phyloP scores from a whole-genome alignment of 2,329 filamentous ascomycete species.

The Parascedosporium putredinis region DNA sequence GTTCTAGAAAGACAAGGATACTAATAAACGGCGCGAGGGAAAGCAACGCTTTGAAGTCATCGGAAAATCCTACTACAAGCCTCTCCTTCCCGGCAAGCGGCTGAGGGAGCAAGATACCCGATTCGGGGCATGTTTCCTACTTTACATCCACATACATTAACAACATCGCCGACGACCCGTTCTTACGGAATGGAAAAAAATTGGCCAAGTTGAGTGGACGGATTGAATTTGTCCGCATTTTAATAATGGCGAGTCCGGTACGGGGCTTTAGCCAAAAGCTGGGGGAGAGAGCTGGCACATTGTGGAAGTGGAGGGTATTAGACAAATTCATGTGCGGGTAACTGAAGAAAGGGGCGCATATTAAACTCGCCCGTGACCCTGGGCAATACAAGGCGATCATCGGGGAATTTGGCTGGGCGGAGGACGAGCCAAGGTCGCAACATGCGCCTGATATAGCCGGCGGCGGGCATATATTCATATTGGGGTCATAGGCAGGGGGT shows the following conservation, averaged over 20 bases:
- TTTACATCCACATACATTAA: too few relatives aligned
- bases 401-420: background rate
- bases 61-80: too few relatives aligned
- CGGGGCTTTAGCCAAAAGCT: constrained; percentile 1
- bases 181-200: background rate
- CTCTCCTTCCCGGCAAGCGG: background rate
- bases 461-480: background rate
- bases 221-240: constrained; percentile 1
- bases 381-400: background rate
- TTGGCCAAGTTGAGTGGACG: background rate
- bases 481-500: background rate
- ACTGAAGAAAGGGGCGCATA: background rate
- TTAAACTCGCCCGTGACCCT: background rate
- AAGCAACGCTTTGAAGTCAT: background rate
- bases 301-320: background rate
- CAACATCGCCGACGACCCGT: background rate
- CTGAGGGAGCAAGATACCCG: background rate
- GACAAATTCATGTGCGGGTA: background rate
- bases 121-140: too few relatives aligned
- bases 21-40: background rate
- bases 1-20: background rate
- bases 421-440: background rate
- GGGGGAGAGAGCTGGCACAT: background rate
- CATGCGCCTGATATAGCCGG: background rate
- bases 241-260: background rate